Evolutionary conservation across 192 early-diverging fungal species (phyloP).

Genomic region (Linnemannia hyalina): DNA sequence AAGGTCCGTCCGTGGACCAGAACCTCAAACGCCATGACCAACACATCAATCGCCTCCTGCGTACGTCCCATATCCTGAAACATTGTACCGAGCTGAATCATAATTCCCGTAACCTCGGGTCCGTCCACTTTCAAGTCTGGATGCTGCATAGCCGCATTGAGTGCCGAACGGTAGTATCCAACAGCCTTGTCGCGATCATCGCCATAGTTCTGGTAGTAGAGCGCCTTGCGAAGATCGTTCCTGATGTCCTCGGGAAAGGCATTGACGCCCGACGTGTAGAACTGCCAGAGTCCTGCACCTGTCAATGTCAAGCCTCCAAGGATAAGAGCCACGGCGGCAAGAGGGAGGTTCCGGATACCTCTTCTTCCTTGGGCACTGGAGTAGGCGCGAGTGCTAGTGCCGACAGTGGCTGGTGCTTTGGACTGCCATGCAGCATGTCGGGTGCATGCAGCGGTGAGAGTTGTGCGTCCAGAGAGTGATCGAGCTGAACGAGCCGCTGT

Average conservation of each 20-base stretch:
- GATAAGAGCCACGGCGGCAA: slow-evolving; percentile 54
- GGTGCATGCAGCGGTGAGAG: neutral
- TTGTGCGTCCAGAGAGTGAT: neutral
- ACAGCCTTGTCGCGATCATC: slow-evolving; percentile 60
- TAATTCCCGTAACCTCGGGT: slow-evolving; percentile 67
- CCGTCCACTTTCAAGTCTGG: slow-evolving; percentile 59
- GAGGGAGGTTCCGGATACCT: slow-evolving; percentile 9
- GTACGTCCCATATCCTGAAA: slow-evolving; percentile 58
- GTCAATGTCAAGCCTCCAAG: slow-evolving; percentile 54
- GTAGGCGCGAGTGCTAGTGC: neutral
- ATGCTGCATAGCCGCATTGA: slow-evolving; percentile 58
- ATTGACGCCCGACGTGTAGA: slow-evolving; percentile 65
- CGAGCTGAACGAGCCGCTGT: neutral
- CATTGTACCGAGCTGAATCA: slow-evolving; percentile 68
- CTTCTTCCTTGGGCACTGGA: neutral
- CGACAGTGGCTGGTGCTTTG: neutral
- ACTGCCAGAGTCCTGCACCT: slow-evolving; percentile 61
- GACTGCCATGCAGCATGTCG: neutral
- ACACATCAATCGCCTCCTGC: slow-evolving; percentile 63
- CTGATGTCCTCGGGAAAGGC: slow-evolving; percentile 66
- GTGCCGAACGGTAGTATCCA: slow-evolving; percentile 59
- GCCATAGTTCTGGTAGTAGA: slow-evolving; percentile 68
- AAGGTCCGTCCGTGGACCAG: slow-evolving; percentile 49
- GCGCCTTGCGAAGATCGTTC: slow-evolving; percentile 62
- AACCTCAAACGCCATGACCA: slow-evolving; percentile 58